phyloP scores from a whole-genome alignment of 371 early-diverging fungal genomes.

The Mortierella sp. region DNA sequence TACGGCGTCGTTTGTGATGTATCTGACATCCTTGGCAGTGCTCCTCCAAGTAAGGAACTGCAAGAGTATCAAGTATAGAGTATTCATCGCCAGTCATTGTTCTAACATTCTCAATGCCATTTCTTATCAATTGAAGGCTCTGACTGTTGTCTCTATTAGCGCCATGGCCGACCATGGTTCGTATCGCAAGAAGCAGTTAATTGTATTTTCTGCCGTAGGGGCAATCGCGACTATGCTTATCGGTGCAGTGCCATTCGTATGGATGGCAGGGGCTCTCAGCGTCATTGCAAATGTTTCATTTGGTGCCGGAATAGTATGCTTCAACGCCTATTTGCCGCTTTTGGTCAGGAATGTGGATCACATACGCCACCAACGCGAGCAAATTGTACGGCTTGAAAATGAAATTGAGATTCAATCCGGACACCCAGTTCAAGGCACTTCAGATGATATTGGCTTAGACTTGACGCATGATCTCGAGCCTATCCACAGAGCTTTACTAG shows the following conservation, averaged over 20 bases:
- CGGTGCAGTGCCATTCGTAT: conserved; percentile 33
- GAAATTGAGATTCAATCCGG: conserved; percentile 15
- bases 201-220: conserved; percentile 41
- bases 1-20: conserved; percentile 55
- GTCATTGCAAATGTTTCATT: conserved; percentile 58
- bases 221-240: conserved; percentile 51
- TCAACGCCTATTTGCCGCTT: conserved; percentile 64
- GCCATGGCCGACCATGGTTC: conserved; percentile 51
- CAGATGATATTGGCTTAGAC: not conserved
- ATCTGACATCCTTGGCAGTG: conserved; percentile 49
- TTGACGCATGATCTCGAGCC: not conserved
- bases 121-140: conserved; percentile 18
- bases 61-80: not conserved
- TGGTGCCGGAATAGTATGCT: conserved; percentile 60
- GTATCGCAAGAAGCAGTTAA: conserved; percentile 50
- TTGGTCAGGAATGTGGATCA: conserved; percentile 57
- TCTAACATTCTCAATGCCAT: not conserved
- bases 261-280: conserved; percentile 54
- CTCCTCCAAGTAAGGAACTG: conserved; percentile 32
- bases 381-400: conserved; percentile 4
- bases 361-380: conserved; percentile 23
- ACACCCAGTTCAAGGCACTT: not conserved
- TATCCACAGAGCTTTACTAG: not conserved
- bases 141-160: conserved; percentile 49
- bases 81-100: not conserved